Evolutionary conservation across 2,329 filamentous ascomycete genomes (phyloP), one percentile per base, ranked within the genome.

Genomic region (Neospermospora avenae): DNA sequence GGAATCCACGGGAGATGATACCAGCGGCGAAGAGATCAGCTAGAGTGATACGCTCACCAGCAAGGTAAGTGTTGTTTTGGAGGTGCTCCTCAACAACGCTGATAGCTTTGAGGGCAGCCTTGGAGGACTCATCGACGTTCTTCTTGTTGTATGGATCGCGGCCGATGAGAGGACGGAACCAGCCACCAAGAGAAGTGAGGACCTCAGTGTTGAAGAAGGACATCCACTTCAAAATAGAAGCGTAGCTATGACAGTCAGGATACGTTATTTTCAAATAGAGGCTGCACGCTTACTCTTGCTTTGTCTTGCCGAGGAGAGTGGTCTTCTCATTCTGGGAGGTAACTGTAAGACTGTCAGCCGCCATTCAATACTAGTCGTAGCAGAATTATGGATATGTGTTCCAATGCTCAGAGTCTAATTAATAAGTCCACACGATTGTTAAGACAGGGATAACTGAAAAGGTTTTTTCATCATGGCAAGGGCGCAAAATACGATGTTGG

Each of bases 301-400:
- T 99, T 81, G 93, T 99, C 89, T 98, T 98, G 76, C 95, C 95
- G 72, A 99, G 87, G 69, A 99, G 92, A 71, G 92, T 96, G 73
- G 95, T 99, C 89, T 98, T 98, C 88, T 98, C 95, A 79, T 99
- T 99, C 83, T 99, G 95, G 72, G 95, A 98, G 73, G 95, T 92
- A 77, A 99, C 95, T 98, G 74, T 64, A 63, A 61, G 68, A 63
- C 61, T 62, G 62, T 70, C 61, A 69, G 66, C 60, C 54, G 25
- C 39, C 58, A 57, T 35, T 60, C 14, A 55, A 20, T 7, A 24
- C 39, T 13, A 37, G 13, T 39, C 18, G 31, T 34, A 55, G 57
- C 6, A 25, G 41, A 44, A 45, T 52, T 42, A 58, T 58, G 45
- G 59, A 44, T 28, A 39, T 44, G 48, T 60, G 24, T 59, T 68